phyloP scores from a whole-genome alignment of 2,329 filamentous ascomycete genomes.

The Botrytis cinerea region DNA sequence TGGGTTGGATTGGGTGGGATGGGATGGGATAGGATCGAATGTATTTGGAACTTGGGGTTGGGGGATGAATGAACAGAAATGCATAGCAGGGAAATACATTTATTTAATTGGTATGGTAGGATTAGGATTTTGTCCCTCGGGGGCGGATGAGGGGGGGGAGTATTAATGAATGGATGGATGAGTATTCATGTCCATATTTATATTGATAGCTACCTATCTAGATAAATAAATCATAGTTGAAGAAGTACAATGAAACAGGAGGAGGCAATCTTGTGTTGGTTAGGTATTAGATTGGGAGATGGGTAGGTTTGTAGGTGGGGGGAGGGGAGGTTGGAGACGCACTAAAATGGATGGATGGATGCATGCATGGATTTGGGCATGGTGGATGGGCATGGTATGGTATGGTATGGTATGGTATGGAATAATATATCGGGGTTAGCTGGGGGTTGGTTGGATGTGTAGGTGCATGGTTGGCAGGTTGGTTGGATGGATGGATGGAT shows the following conservation, averaged over 20 bases:
- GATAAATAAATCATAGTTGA: not conserved
- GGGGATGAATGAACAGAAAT: not conserved
- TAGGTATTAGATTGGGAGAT: not conserved
- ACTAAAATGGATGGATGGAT: not conserved
- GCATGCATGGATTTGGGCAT: not conserved
- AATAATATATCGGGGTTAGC: not conserved
- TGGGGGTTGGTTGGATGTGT: too few relatives aligned
- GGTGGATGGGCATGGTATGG: not conserved
- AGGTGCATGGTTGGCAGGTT: too few relatives aligned
- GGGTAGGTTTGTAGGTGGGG: not conserved
- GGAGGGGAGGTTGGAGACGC: too few relatives aligned
- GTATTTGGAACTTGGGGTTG: not conserved
- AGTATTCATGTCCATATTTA: not conserved
- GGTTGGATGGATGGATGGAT: not conserved
- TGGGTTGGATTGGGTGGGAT: not conserved
- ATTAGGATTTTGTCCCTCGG: not conserved
- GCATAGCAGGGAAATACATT: not conserved
- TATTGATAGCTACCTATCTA: not conserved
- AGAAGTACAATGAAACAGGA: not conserved
- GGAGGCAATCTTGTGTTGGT: not conserved
- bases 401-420: not conserved
- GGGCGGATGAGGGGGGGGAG: too few relatives aligned
- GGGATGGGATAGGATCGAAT: not conserved
- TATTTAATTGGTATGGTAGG: not conserved
- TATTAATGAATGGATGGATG: not conserved